Base-by-base conservation (phyloP, 2,329 filamentous ascomycete genomes). In the Alternaria triticimaculans region DNA sequence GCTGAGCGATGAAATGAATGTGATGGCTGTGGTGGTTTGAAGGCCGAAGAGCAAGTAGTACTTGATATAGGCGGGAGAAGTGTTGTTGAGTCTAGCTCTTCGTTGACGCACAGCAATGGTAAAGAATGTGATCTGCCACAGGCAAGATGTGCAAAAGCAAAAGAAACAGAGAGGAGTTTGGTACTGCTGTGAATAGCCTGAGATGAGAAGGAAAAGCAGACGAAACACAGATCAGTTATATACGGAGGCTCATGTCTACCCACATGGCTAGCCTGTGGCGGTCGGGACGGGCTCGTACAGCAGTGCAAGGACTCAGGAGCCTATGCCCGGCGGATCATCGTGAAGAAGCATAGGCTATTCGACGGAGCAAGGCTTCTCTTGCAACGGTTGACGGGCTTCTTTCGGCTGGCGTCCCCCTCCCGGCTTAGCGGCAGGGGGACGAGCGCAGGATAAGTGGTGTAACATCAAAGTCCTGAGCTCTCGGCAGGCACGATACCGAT, bases 81-180 rank as follows among this genome's bases (percentile, higher is more conserved):
- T 59, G 43, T 64, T 44, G 54, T 58, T 60, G 64, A 74, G 69
- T 69, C 68, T 73, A 71, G 70, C 65, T 73, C 70, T 69, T 73
- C 41, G 56, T 59, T 58, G 66, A 69, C 50, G 62, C 58, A 68
- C 66, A 68, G 65, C 62, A 33, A 50, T 60, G 21, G 51, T 66
- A 77, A 76, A 53, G 76, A 78, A 60, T 72, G 76, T 76, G 69
- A 68, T 74, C 73, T 78, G 78, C 78, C 78, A 70, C 77, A 75
- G 77, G 78, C 76, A 72, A 72, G 71, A 76, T 70, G 65, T 60
- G 61, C 67, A 62, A 60, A 63, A 51, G 25, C 33, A 66, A 62
- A 67, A 69, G 54, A 60, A 66, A 68, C 57, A 66, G 63, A 70
- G 66, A 68, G 60, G 62, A 71, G 68, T 63, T 48, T 67, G 55